Percentiles rank a stretch among this genome's conserved stretches.
Conservation (phyloP, 768 basidiomycete genomes). For the Hygrophorus pudorinus region DNA sequence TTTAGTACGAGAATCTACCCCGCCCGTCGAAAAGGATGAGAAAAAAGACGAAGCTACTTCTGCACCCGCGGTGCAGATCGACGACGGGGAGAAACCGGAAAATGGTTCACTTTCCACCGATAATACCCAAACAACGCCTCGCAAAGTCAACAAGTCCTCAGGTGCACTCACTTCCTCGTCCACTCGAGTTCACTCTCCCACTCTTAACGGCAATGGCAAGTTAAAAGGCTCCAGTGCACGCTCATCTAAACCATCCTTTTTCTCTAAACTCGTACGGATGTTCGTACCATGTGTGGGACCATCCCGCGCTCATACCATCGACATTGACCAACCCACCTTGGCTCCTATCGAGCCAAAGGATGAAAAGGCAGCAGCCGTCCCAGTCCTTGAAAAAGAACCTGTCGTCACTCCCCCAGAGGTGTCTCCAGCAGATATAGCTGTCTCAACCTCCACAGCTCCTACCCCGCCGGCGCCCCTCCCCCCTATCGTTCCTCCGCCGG, state of each 20-base stretch:
- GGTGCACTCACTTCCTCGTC: neutral
- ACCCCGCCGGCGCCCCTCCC: constrained; percentile 19
- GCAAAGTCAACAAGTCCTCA: constrained; percentile 1
- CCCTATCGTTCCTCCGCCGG: constrained; percentile 13
- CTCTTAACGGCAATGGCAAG: constrained; percentile 12
- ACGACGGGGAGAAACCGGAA: neutral
- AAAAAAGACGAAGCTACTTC: no score
- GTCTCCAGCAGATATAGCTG: neutral
- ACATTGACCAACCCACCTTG: constrained; percentile 21
- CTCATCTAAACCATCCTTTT: constrained; percentile 38
- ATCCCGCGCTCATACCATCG: constrained; percentile 35
- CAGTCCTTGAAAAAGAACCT: no score
- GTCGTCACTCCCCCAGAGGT: neutral
- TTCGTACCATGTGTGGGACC: constrained; percentile 61
- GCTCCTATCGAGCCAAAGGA: no score
- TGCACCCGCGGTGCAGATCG: no score
- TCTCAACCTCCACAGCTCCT: constrained; percentile 19
- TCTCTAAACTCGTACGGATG: constrained; percentile 48
- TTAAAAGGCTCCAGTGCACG: constrained; percentile 11
- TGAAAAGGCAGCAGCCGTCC: no score
- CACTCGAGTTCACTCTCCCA: constrained; percentile 5
- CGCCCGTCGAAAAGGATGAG: no score
- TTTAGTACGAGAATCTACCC: no score
- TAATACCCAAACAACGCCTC: neutral
- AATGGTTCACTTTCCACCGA: neutral